phyloP scores from a whole-genome alignment of 768 basidiomycete genomes.

The Inosperma sp. region DNA sequence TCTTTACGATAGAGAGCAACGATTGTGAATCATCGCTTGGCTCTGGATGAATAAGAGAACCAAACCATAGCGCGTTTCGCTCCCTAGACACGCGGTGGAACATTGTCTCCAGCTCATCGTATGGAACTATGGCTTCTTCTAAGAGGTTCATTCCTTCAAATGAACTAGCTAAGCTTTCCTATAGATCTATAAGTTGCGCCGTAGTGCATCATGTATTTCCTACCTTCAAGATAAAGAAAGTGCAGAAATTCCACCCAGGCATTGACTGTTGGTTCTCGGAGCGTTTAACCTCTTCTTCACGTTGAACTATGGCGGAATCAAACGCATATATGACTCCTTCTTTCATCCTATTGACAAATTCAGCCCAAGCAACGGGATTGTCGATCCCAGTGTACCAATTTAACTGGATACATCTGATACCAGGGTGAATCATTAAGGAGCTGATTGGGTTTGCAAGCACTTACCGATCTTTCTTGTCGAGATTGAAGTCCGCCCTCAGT shows the following conservation, averaged over 20 bases:
- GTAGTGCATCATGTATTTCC: conserved; percentile 8
- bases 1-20: conserved; percentile 71
- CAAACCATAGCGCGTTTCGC: conserved; percentile 90
- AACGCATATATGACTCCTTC: conserved; percentile 85
- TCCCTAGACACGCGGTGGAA: conserved; percentile 75
- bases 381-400: conserved; percentile 68
- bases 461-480: conserved; percentile 82
- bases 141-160: conserved; percentile 86
- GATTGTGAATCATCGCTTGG: conserved; percentile 76
- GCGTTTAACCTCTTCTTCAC: conserved; percentile 87
- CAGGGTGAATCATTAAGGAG: background rate
- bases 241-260: conserved; percentile 99
- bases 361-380: conserved; percentile 82
- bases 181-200: conserved; percentile 22
- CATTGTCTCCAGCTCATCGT: conserved; percentile 85
- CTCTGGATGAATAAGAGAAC: conserved; percentile 67
- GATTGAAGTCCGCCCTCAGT: conserved; percentile 87
- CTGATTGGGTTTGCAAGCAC: conserved; percentile 3
- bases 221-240: conserved; percentile 94
- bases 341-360: conserved; percentile 83
- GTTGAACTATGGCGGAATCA: conserved; percentile 66
- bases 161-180: conserved; percentile 93
- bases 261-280: conserved; percentile 86
- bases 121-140: conserved; percentile 86
- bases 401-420: conserved; percentile 71